Conservation (phyloP, 2,329 filamentous ascomycete species). For the Aureobasidium sp. region DNA sequence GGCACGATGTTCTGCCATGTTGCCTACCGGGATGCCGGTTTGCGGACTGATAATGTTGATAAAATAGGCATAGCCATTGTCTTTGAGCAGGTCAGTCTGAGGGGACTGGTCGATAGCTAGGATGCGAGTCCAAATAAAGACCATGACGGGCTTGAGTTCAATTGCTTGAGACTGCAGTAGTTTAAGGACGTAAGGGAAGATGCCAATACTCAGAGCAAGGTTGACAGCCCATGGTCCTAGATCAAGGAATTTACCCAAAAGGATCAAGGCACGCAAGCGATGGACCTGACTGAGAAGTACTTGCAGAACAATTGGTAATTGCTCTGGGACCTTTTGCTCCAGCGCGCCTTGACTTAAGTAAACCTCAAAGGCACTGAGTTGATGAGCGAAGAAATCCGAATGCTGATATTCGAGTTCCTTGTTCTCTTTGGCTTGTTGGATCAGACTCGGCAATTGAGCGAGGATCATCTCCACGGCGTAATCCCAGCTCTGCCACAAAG, state of each 20-base stretch:
- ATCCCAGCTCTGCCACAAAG: conserved; percentile 96
- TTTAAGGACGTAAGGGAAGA: conserved; percentile 98
- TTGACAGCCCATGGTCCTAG: conserved; percentile 98
- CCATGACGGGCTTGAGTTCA: conserved; percentile 96
- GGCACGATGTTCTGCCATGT: conserved; percentile 88
- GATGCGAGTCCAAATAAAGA: conserved; percentile 97
- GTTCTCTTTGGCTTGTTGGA: conserved; percentile 68
- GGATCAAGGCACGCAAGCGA: conserved; percentile 78
- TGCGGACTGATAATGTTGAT: conserved; percentile 78
- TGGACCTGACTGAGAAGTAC: conserved; percentile 95
- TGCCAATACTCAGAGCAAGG: conserved; percentile 91
- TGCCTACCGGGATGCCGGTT: conserved; percentile 63
- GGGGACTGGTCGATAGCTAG: conserved; percentile 91
- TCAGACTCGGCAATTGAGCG: conserved; percentile 75
- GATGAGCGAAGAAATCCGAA: conserved; percentile 93
- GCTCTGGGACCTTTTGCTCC: conserved; percentile 81
- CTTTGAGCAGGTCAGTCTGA: conserved; percentile 88
- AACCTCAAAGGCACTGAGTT: conserved; percentile 93
- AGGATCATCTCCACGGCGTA: conserved; percentile 92
- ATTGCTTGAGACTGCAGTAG: conserved; percentile 88
- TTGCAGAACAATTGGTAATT: conserved; percentile 91
- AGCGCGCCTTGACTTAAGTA: conserved; percentile 81
- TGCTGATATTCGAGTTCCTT: conserved; percentile 86
- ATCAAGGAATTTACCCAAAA: conserved; percentile 89
- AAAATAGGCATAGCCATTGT: conserved; percentile 96